A percentile compares a stretch with the other conserved stretches of the same genome.
phyloP scores from a whole-genome alignment of 2,329 filamentous ascomycete species.

The Exserohilum turcica region DNA sequence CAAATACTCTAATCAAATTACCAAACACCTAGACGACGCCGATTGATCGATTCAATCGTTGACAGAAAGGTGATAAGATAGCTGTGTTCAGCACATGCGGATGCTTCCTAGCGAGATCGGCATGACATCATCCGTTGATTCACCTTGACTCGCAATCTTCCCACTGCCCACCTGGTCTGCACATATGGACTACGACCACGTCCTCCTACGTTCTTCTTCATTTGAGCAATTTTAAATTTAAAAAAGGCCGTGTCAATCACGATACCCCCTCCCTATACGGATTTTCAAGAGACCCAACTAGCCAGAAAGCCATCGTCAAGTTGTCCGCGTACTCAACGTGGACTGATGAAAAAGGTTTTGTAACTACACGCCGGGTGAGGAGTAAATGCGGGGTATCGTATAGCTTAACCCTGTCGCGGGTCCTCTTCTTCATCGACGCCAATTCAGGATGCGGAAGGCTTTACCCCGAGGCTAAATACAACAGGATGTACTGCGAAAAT shows the following conservation, averaged over 20 bases:
- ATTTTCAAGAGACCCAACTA: too few relatives aligned
- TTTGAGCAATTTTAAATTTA: too few relatives aligned
- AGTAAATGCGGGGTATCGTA: not conserved
- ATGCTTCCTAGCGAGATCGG: not conserved
- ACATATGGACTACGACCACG: not conserved
- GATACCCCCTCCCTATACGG: too few relatives aligned
- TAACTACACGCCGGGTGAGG: not conserved
- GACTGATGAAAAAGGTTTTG: not conserved
- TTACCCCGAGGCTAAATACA: conserved; percentile 14
- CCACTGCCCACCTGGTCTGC: not conserved
- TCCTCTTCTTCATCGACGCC: not conserved
- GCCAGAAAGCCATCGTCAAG: not conserved
- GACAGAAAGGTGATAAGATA: too few relatives aligned
- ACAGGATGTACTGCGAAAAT: conserved; percentile 7
- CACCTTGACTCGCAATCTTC: too few relatives aligned
- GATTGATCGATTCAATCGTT: too few relatives aligned
- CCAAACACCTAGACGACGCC: too few relatives aligned
- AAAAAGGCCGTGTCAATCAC: too few relatives aligned
- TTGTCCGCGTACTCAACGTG: not conserved
- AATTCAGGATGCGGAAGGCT: not conserved
- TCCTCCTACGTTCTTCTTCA: not conserved
- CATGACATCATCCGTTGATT: not conserved
- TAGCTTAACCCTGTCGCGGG: not conserved
- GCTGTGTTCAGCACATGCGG: not conserved
- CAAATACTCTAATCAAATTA: too few relatives aligned